Evolutionary conservation across 2,329 filamentous ascomycete genomes (phyloP), one percentile per base, ranked within the genome.

Genomic region (Drechslerella stenobrocha): DNA sequence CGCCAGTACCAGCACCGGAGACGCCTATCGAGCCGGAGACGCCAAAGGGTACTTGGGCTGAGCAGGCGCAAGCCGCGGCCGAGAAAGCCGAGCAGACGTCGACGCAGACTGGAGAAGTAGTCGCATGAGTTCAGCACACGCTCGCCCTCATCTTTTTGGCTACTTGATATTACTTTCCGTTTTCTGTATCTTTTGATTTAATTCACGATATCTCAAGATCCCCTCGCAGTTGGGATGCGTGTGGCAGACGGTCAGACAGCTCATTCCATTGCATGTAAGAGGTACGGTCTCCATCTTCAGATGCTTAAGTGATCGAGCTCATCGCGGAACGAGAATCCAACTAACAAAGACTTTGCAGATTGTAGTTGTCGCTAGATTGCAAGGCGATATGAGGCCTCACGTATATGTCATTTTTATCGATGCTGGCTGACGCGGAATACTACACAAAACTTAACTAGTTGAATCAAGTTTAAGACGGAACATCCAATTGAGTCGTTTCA

Each of bases 1-100:
- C 7, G 11, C 8, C 24, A 20, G 3, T 5, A 32, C 3, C 18
- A 23, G 42, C 20, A 52, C 40, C 64, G n/a, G 52, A 69, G 32
- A 69, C 56, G 8, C 56, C 64, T 4, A 30, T 69, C 20, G 57
- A 59, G 23, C 56, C 64, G 3, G 57, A 61, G 26, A 56, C 56
- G 6, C 64, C 64, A 18, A 55, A 51, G 15, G 64, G 64, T 18
- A 69, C 56, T 13, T 69, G 64, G 64, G 64, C 64, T 5, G 64
- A 69, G 23, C 57, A 69, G 23, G 64, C 57, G 42, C 63, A 67
- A 35, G 63, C 60, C 44, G 63, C 55, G 35, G 63, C 63, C 23
- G 63, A 67, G 55, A 67, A 42, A 9, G 60, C 60, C 18, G 63
- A 67, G 50, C 58, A 66, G n/a, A n/a, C n/a, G n/a, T n/a, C n/a